Percentiles rank a stretch among this genome's conserved stretches.
These are phyloP conservation scores for Suhomyces canberraensis DNA, from an alignment of 805 yeast genomes.

Conservation along the genomic window DNA sequence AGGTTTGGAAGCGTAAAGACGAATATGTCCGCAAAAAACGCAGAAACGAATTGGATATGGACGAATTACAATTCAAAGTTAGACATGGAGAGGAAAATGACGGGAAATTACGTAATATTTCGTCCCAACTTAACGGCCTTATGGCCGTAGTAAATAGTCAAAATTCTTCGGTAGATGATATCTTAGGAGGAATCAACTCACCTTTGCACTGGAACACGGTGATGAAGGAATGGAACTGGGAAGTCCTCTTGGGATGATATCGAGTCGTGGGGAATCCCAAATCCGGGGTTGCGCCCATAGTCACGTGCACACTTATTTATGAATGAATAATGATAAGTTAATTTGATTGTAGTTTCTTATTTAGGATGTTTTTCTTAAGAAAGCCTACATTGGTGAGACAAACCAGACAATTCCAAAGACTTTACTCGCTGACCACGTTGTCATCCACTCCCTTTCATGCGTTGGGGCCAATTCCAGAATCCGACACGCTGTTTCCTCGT, in stretches of 20 bases:
- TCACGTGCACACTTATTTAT: no score
- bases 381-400: no score
- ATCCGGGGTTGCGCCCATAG: no score
- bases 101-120: constrained; percentile 16
- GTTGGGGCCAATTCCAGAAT: constrained; percentile 18
- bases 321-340: no score
- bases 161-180: constrained; percentile 28
- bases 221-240: constrained; percentile 79
- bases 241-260: constrained; percentile 54
- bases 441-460: constrained; percentile 26
- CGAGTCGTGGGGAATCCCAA: no score
- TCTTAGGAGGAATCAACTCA: constrained; percentile 40
- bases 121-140: constrained; percentile 36
- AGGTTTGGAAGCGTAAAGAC: constrained; percentile 68
- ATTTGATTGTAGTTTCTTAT: no score
- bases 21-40: constrained; percentile 28
- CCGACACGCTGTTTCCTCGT: constrained; percentile 20
- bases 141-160: constrained; percentile 38
- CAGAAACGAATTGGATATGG: constrained; percentile 12
- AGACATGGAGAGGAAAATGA: constrained; percentile 1
- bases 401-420: no score
- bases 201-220: constrained; percentile 65
- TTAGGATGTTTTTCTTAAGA: no score
- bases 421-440: no score
- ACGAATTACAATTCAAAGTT: constrained; percentile 15